Evolutionary conservation across 2,329 filamentous ascomycete genomes (phyloP).

Genomic region (Myriosclerotinia curreyana): DNA sequence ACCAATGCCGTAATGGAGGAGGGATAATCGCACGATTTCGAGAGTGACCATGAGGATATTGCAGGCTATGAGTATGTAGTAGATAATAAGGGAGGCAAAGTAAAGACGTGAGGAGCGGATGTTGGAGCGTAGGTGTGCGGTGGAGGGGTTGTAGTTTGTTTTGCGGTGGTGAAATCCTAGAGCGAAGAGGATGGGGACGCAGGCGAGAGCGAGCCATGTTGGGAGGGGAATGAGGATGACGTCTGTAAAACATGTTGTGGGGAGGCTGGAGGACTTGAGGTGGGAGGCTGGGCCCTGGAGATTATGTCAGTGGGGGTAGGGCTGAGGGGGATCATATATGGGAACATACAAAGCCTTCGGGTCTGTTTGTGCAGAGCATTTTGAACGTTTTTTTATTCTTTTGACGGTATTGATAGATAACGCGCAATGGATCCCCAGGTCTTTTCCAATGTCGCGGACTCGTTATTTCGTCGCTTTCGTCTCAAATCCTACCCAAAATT

Average conservation of each 20-base stretch:
- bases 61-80: slow-evolving; percentile 38
- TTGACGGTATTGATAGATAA: background rate
- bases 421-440: background rate
- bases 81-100: slow-evolving; percentile 29
- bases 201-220: slow-evolving; percentile 37
- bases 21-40: slow-evolving; percentile 39
- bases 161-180: slow-evolving; percentile 28
- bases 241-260: slow-evolving; percentile 42
- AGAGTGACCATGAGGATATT: slow-evolving; percentile 39
- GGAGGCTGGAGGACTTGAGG: slow-evolving; percentile 38
- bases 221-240: slow-evolving; percentile 41
- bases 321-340: background rate
- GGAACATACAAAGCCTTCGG: slow-evolving; percentile 39
- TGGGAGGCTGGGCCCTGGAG: slow-evolving; percentile 38
- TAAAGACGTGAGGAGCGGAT: slow-evolving; percentile 23
- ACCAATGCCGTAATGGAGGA: slow-evolving; percentile 38
- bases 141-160: slow-evolving; percentile 30
- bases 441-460: background rate
- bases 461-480: slow-evolving; percentile 3
- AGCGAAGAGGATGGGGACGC: slow-evolving; percentile 34
- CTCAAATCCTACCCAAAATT: slow-evolving; percentile 3
- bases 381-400: background rate
- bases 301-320: background rate
- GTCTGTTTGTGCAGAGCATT: slow-evolving; percentile 37
- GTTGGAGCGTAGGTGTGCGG: slow-evolving; percentile 27